Evolutionary conservation across 2,329 filamentous ascomycete species (phyloP), one percentile per base, ranked within the genome.

Genomic region (Pseudogymnoascus pannorum): DNA sequence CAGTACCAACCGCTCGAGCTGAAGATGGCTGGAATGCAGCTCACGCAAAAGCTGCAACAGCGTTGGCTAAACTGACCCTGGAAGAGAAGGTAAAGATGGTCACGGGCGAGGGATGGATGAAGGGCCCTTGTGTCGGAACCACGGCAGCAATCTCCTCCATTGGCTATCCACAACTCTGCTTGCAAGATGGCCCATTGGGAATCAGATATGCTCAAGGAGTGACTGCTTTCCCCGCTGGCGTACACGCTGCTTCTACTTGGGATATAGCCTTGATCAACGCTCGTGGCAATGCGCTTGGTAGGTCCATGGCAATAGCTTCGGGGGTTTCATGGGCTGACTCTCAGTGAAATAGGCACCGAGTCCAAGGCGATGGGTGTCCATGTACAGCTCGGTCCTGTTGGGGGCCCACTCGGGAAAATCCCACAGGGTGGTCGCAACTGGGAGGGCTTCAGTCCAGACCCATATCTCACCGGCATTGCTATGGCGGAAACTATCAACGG

Each of bases 401-500:
- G 88, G 73, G 91, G 91, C 0, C 86, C 90, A 0, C 72, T 95
- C 2, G 91, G 91, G 6, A 85, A 89, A 68, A 82, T 87, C 68
- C 86, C 89, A 1, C 78, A 82, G 57, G 91, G 85, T 31, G 91
- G 91, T 0, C 79, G 91, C 36, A 92, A 91, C 70, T 95, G 90
- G 90, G 91, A 94, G 72, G 89, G 86, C 0, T 94, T 93, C 70
- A 87, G 88, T 0, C 79, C 86, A 1, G 91, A 95, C 70, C 89
- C 91, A 0, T 91, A 93, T 59, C 79, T 94, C 0, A 64, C 84
- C 18, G 87, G 86, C 16, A 77, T 87, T 64, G 83, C 81, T 8
- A 82, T 86, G 70, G 78, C 77, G 14, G 80, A 86, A 71, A 87
- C 85, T 0, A 78, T 89, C 60, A 75, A 81, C 65, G 87, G 78